Base-by-base conservation (phyloP, 2,329 filamentous ascomycete species). In the Trichoderma brevicompactum region DNA sequence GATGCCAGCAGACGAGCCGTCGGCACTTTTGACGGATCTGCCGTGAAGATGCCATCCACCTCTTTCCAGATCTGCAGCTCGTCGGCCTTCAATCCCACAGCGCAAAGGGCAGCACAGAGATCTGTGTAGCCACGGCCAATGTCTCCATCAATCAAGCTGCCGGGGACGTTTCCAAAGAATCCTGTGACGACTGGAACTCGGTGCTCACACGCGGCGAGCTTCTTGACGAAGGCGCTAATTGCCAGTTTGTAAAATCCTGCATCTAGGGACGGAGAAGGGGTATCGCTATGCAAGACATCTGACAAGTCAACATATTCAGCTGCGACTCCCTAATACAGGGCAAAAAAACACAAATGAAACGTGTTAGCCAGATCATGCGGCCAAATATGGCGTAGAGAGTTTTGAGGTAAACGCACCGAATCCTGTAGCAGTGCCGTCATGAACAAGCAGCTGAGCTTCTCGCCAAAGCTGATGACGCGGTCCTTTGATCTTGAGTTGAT, bases 21-120 rank as follows among this genome's bases (percentile, higher is more conserved):
- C 3, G 94, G 94, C 36, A 97, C 92, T 79, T 96, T 96, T 72
- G 91, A 87, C 2, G 93, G 93, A 74, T 97, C 94, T 6, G 84
- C 84, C 2, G 85, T 89, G 78, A 97, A 95, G 74, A 98, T 96
- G 66, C 93, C 94, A 77, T 99, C 95, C 7, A 99, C 95, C 76
- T 99, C 95, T 81, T 99, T 99, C 95, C 95, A 98, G 69, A 99
- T 91, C 78, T 99, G 95, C 60, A 99, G 84, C 77, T 99, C 95
- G 62, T 89, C 82, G 0, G 95, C 95, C 71, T 87, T 83, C n/a
- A 96, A 81, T 4, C 93, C 94, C 9, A 99, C 94, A 1, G 95
- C 93, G 59, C 94, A 89, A 15, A 99, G 83, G 6, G 95, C 94
- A 12, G 95, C 94, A 76, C 95, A 98, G 53, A 99, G 85, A 78